Percentiles rank a stretch among this genome's conserved stretches.
phyloP scores from a whole-genome alignment of 2,329 filamentous ascomycete species.

The Moelleriella libera region DNA sequence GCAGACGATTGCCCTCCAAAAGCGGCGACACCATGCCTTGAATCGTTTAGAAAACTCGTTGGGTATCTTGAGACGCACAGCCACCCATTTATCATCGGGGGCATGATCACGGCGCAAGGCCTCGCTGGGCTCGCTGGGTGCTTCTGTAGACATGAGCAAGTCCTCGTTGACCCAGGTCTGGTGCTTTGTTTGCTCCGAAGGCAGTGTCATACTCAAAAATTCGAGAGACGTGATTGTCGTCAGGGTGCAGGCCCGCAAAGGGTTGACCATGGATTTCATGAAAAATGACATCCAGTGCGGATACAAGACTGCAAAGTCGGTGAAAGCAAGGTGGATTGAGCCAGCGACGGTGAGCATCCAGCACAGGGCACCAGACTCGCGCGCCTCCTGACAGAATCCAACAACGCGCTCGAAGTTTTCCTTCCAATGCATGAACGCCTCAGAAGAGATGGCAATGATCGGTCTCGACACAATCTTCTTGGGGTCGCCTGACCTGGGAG shows the following conservation, averaged over 20 bases:
- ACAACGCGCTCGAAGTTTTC: constrained; percentile 46
- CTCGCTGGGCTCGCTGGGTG: constrained; percentile 21
- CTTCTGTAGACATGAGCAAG: constrained; percentile 27
- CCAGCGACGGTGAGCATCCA: constrained; percentile 41
- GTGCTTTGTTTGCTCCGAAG: constrained; percentile 29
- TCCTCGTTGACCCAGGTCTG: constrained; percentile 39
- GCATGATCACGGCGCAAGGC: constrained; percentile 35
- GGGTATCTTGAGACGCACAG: constrained; percentile 39
- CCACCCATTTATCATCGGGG: constrained; percentile 44
- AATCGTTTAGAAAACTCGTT: constrained; percentile 41
- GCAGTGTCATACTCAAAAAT: constrained; percentile 41
- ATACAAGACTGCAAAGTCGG: constrained; percentile 53
- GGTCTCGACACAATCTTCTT: constrained; percentile 33
- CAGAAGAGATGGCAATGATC: constrained; percentile 48
- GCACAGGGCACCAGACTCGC: constrained; percentile 25
- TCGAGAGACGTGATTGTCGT: constrained; percentile 50
- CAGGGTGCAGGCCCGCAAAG: constrained; percentile 45
- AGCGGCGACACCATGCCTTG: constrained; percentile 26
- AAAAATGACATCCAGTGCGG: constrained; percentile 41
- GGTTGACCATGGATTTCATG: constrained; percentile 50
- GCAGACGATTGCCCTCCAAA: constrained; percentile 9
- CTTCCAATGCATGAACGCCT: constrained; percentile 59
- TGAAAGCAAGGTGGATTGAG: constrained; percentile 51
- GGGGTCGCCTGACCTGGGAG: constrained; percentile 25
- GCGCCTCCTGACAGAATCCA: constrained; percentile 40